phyloP scores from a whole-genome alignment of 208 protist species.

The Acanthamoeba castellanii region DNA sequence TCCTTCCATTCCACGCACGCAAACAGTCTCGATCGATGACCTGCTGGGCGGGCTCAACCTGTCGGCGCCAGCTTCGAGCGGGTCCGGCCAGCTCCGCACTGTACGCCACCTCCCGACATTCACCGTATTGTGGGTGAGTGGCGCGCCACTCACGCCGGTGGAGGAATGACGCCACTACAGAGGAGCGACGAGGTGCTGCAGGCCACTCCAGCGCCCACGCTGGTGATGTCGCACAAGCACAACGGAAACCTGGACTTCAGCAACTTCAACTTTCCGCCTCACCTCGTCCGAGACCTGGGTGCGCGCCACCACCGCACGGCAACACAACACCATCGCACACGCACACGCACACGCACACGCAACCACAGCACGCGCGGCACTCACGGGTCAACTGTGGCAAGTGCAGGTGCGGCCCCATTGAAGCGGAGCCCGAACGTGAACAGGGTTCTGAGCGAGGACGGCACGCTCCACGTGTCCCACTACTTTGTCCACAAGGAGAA shows the following conservation, averaged over 20 bases:
- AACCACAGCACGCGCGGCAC: not conserved
- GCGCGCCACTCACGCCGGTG: not conserved
- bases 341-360: not conserved
- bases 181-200: not conserved
- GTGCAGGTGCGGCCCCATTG: not conserved
- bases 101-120: not conserved
- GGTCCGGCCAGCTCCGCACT: not conserved
- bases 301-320: not conserved
- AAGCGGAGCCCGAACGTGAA: not conserved
- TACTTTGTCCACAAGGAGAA: conserved; percentile 38
- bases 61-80: not conserved
- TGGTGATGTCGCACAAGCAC: conserved; percentile 25
- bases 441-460: conserved; percentile 1
- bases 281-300: not conserved
- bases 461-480: not conserved
- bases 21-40: not conserved
- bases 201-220: not conserved
- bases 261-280: conserved; percentile 60
- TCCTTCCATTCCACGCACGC: no score
- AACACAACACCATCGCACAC: not conserved
- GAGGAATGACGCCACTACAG: not conserved
- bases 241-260: conserved; percentile 67
- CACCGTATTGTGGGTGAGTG: no score
- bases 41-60: not conserved
- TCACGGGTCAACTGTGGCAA: no score